phyloP scores from a whole-genome alignment of 345 rosid genomes.

The Acer yangbiense region DNA sequence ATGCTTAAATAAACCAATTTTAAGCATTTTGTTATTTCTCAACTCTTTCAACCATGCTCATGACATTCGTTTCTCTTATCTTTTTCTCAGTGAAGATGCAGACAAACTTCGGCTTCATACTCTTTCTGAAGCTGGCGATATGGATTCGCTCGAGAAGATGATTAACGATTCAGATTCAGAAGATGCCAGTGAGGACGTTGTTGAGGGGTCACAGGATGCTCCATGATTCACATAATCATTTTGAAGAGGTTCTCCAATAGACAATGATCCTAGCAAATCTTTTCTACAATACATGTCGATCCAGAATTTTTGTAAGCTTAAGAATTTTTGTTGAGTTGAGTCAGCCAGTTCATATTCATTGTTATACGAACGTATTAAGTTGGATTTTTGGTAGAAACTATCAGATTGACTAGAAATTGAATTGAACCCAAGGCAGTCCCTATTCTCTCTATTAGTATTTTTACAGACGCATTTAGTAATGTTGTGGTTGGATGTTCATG shows the following conservation, averaged over 20 bases:
- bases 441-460: not conserved
- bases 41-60: not conserved
- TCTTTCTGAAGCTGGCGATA: constrained; percentile 77
- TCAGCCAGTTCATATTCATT: not conserved
- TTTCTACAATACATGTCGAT: not conserved
- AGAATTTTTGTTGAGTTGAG: not conserved
- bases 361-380: not conserved
- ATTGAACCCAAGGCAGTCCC: not conserved
- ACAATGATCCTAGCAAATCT: not conserved
- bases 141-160: constrained; percentile 87
- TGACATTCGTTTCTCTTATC: not conserved
- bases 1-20: not conserved
- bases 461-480: not conserved
- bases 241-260: not conserved
- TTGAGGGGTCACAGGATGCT: constrained; percentile 27
- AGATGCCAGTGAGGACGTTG: constrained; percentile 36
- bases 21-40: not conserved
- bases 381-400: constrained; percentile 10
- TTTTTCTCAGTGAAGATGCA: constrained; percentile 68
- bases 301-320: not conserved
- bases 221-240: constrained; percentile 13
- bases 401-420: not conserved
- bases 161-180: constrained; percentile 64
- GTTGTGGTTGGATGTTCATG: not conserved
- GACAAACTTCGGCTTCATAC: constrained; percentile 79